These are phyloP conservation scores for Ophiocytium majus DNA, from an alignment of 352 stramenopile species.

Conservation along the genomic window DNA sequence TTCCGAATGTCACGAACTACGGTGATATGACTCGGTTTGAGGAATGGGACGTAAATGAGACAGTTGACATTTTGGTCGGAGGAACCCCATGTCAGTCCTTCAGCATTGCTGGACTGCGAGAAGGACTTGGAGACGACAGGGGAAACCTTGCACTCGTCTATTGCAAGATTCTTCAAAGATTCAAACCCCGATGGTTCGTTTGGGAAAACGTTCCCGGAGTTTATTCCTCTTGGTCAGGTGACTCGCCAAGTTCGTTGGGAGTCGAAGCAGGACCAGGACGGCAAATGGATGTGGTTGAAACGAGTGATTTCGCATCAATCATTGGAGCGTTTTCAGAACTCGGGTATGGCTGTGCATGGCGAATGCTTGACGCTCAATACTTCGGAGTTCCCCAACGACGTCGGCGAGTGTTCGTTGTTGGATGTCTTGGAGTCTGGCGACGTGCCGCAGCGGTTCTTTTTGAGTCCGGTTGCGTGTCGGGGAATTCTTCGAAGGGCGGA, in stretches of 20 bases:
- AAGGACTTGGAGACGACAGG: background rate
- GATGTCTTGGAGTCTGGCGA: background rate
- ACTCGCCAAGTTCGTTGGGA: background rate
- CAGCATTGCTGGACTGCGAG: background rate
- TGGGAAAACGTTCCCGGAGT: conserved; percentile 12
- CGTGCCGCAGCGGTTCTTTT: conserved; percentile 11
- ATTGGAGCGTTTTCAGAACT: background rate
- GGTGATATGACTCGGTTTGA: background rate
- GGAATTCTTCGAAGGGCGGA: background rate
- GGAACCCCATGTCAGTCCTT: background rate
- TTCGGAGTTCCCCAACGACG: background rate
- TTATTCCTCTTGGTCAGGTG: background rate
- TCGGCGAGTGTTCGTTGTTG: background rate
- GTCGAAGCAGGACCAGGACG: no score
- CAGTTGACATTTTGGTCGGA: background rate
- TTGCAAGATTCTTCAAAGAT: background rate
- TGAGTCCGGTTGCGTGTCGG: background rate
- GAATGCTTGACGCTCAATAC: conserved; percentile 13
- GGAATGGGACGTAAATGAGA: background rate
- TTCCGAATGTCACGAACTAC: background rate
- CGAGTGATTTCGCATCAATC: no score
- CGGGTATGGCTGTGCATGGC: background rate
- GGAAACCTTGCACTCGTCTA: background rate
- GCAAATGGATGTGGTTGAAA: no score
- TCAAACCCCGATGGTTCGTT: background rate